These are phyloP conservation scores for Jatropha multifida DNA, from an alignment of 441 rosid species.

Conservation along the genomic window DNA sequence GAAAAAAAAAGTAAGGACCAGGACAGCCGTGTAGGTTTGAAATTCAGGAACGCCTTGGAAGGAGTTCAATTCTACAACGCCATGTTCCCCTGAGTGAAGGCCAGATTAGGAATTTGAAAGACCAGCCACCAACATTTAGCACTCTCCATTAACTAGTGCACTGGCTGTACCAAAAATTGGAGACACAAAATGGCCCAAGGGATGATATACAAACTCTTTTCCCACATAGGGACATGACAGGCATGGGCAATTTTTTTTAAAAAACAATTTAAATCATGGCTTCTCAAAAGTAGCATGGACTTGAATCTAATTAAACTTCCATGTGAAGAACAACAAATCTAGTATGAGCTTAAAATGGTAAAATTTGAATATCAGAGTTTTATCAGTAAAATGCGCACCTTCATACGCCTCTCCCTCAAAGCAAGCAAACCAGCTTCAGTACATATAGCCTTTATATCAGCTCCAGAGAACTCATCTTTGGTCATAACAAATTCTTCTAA, in stretches of 20 bases:
- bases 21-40: background rate
- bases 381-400: slow-evolving; percentile 40
- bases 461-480: slow-evolving; percentile 96
- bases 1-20: background rate
- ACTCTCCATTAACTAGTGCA: background rate
- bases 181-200: background rate
- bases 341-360: no score
- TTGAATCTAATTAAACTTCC: background rate
- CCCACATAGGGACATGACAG: background rate
- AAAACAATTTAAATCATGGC: background rate
- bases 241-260: background rate
- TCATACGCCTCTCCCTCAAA: slow-evolving; percentile 92
- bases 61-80: background rate
- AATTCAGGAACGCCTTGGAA: background rate
- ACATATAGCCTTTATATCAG: slow-evolving; percentile 96
- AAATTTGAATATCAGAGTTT: background rate
- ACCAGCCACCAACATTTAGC: background rate
- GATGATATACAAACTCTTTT: background rate
- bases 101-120: background rate
- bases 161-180: no score
- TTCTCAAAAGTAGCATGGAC: background rate
- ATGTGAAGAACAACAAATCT: background rate
- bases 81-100: no score
- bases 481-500: slow-evolving; percentile 99
- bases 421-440: slow-evolving; percentile 97